A percentile compares a stretch with the other conserved stretches of the same genome.
These are phyloP conservation scores for Phlebiopsis gigantea DNA, from an alignment of 768 basidiomycete species.

Conservation along the genomic window DNA sequence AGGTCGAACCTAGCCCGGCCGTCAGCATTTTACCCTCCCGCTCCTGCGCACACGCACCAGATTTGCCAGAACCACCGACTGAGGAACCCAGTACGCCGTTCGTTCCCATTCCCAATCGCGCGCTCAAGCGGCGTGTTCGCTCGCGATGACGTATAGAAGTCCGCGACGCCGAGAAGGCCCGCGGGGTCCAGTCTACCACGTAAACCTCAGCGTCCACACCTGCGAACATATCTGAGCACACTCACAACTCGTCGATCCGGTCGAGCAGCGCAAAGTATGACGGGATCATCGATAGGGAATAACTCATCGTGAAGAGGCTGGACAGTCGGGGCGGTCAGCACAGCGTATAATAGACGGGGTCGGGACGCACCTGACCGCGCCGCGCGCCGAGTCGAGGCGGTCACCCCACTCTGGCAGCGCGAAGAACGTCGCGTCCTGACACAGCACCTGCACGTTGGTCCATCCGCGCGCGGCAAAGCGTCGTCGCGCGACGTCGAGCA, in stretches of 20 bases:
- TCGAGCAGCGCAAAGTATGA: slow-evolving; percentile 22
- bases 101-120: slow-evolving; percentile 59
- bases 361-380: slow-evolving; percentile 34
- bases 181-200: slow-evolving; percentile 16
- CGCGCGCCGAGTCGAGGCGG: slow-evolving; percentile 42
- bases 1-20: slow-evolving; percentile 33
- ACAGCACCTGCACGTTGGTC: slow-evolving; percentile 67
- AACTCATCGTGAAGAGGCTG: slow-evolving; percentile 46
- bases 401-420: slow-evolving; percentile 54
- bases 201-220: background rate
- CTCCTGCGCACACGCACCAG: slow-evolving; percentile 54
- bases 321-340: background rate
- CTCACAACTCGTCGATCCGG: slow-evolving; percentile 28
- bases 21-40: too few species aligned
- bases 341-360: background rate
- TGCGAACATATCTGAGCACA: slow-evolving; percentile 28
- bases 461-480: slow-evolving; percentile 64
- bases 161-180: slow-evolving; percentile 62
- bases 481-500: slow-evolving; percentile 65
- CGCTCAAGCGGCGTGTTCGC: slow-evolving; percentile 51
- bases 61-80: slow-evolving; percentile 78
- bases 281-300: slow-evolving; percentile 48
- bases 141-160: slow-evolving; percentile 65
- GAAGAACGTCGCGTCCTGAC: slow-evolving; percentile 69
- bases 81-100: slow-evolving; percentile 48